A percentile compares a stretch with the other conserved stretches of the same genome.
Conservation (phyloP, 805 yeast species). For the Ogataea henricii region DNA sequence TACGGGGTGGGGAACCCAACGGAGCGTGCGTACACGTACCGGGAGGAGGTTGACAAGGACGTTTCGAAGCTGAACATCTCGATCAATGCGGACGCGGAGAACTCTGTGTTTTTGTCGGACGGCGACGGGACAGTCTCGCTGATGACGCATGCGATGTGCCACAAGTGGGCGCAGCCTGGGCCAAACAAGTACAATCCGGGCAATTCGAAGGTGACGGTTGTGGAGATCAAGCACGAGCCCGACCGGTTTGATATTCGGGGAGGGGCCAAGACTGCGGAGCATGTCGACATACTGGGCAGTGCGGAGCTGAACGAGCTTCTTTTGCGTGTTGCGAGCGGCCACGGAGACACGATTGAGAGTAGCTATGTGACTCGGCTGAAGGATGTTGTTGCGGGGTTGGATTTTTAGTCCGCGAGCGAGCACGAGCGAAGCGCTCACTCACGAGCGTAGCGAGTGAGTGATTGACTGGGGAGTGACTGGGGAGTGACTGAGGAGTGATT, state of each 20-base stretch:
- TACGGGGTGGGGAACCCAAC: constrained; percentile 98
- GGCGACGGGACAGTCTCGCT: constrained; percentile 97
- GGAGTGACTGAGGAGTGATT: no score
- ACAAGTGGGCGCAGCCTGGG: constrained; percentile 41
- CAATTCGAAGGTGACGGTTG: constrained; percentile 66
- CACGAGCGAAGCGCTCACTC: no score
- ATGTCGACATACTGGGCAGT: constrained; percentile 93
- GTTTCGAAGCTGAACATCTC: constrained; percentile 62
- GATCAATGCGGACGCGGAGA: constrained; percentile 62
- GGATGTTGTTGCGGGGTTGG: constrained; percentile 60
- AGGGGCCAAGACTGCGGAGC: constrained; percentile 97
- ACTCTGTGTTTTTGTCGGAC: constrained; percentile 81
- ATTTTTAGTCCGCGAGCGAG: no score
- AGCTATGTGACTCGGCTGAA: constrained; percentile 58
- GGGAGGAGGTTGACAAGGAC: constrained; percentile 60
- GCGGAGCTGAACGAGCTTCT: constrained; percentile 88
- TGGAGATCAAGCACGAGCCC: constrained; percentile 92
- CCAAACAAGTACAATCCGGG: constrained; percentile 81
- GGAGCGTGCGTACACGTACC: constrained; percentile 87
- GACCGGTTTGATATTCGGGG: constrained; percentile 93
- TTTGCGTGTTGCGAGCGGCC: constrained; percentile 79
- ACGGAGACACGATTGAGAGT: constrained; percentile 66
- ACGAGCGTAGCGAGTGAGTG: background rate
- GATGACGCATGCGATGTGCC: constrained; percentile 86
- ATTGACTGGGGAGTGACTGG: no score